These are phyloP conservation scores for Pythium vanterpoolii DNA, from an alignment of 352 stramenopile genomes.

Conservation along the genomic window DNA sequence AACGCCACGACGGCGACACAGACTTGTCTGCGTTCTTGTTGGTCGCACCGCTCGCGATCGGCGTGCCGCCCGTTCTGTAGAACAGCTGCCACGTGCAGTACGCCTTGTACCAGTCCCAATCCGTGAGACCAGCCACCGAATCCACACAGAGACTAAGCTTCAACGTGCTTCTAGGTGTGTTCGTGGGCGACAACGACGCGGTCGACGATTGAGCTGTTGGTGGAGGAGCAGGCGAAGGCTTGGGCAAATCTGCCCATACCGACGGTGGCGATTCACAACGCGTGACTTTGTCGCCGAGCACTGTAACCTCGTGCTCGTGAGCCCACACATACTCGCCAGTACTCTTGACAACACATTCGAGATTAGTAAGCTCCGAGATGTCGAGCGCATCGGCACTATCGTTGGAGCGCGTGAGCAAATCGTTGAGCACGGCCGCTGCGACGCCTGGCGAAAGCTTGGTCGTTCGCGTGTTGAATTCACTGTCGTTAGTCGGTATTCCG, in stretches of 20 bases:
- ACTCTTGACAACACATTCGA: constrained; percentile 9
- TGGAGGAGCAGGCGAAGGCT: not conserved
- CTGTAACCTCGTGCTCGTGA: not conserved
- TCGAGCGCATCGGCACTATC: constrained; percentile 6
- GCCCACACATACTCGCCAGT: constrained; percentile 14
- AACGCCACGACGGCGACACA: constrained; percentile 5
- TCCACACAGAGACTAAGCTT: not conserved
- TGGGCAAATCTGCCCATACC: not conserved
- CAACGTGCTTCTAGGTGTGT: not conserved
- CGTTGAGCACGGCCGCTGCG: not conserved
- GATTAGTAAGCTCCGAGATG: constrained; percentile 9
- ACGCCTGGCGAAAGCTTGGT: not conserved
- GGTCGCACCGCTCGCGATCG: constrained; percentile 7
- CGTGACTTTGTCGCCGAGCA: constrained; percentile 4
- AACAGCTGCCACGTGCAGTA: constrained; percentile 19
- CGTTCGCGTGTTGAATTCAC: not conserved
- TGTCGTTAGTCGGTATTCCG: not conserved
- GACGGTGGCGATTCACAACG: constrained; percentile 1
- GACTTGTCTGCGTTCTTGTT: not conserved
- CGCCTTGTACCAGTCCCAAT: constrained; percentile 20
- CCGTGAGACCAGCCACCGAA: not conserved
- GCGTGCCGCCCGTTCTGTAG: not conserved
- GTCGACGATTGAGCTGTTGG: not conserved
- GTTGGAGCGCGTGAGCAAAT: constrained; percentile 12
- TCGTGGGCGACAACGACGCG: not conserved